Evolutionary conservation across 139 green algal genomes (phyloP).

Genomic region (Nannochloris sp.): DNA sequence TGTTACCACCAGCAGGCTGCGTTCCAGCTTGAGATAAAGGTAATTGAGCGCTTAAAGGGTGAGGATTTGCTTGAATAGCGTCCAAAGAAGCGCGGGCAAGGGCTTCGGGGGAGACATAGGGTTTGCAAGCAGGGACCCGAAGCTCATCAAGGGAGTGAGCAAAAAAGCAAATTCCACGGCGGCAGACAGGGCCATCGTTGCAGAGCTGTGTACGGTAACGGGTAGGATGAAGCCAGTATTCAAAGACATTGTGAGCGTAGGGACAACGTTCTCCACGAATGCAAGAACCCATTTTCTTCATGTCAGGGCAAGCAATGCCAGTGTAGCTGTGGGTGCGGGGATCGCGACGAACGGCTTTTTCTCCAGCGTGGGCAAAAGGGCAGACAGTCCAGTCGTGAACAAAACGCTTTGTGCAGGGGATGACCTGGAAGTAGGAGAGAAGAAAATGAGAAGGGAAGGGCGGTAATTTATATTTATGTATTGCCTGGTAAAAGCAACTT

Average conservation of each 20-base stretch:
- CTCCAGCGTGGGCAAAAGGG: constrained; percentile 36
- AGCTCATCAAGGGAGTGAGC: constrained; percentile 54
- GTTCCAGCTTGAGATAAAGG: constrained; percentile 3
- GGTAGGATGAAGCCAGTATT: constrained; percentile 38
- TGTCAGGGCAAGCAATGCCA: constrained; percentile 89
- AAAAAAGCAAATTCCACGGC: constrained; percentile 83
- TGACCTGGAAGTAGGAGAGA: constrained; percentile 35
- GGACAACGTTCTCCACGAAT: constrained; percentile 57
- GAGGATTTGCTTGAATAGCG: constrained; percentile 29
- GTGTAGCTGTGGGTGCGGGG: constrained; percentile 76
- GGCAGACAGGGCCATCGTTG: constrained; percentile 68
- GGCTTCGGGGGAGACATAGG: constrained; percentile 22
- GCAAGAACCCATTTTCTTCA: constrained; percentile 71
- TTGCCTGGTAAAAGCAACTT: no score
- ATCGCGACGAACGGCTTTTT: constrained; percentile 87
- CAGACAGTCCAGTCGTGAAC: constrained; percentile 56
- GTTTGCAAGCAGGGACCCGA: constrained; percentile 24
- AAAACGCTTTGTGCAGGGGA: constrained; percentile 66
- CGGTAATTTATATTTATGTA: no score
- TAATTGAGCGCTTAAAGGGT: constrained; percentile 23
- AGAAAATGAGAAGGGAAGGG: neutral
- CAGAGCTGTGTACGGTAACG: constrained; percentile 83
- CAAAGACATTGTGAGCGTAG: constrained; percentile 54
- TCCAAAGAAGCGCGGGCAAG: constrained; percentile 30
- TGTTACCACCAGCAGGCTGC: no score